Conservation (phyloP, 2,329 filamentous ascomycete genomes). For the Dendryphion nanum region DNA sequence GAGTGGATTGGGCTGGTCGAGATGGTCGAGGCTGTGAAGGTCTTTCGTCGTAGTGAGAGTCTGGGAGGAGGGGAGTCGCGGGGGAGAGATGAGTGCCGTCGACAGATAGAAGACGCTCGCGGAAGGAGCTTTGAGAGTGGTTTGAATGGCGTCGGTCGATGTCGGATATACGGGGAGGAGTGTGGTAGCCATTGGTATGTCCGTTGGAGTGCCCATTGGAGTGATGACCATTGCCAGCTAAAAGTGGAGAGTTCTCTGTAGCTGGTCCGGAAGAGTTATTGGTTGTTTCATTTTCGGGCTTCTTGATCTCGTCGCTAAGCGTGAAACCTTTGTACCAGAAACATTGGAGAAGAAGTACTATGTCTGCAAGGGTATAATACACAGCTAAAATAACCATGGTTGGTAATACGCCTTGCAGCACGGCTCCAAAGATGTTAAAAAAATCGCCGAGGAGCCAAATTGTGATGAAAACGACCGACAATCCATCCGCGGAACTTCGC, state of each 20-base stretch:
- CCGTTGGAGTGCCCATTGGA: no score
- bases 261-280: slow-evolving; percentile 13
- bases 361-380: slow-evolving; percentile 89
- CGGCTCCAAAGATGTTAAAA: slow-evolving; percentile 92
- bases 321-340: slow-evolving; percentile 91
- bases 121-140: slow-evolving; percentile 35
- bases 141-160: slow-evolving; percentile 29
- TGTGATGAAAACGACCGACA: slow-evolving; percentile 88
- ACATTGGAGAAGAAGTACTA: slow-evolving; percentile 83
- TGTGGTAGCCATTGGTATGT: slow-evolving; percentile 18
- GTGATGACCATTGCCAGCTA: slow-evolving; percentile 23
- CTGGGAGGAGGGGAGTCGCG: slow-evolving; percentile 72
- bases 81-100: slow-evolving; percentile 72
- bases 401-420: slow-evolving; percentile 85
- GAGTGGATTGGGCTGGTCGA: slow-evolving; percentile 41
- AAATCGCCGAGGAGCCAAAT: slow-evolving; percentile 93
- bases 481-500: slow-evolving; percentile 77
- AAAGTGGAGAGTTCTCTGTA: slow-evolving; percentile 31
- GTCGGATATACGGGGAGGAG: slow-evolving; percentile 36
- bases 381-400: slow-evolving; percentile 96
- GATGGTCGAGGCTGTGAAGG: slow-evolving; percentile 39
- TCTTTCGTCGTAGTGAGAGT: slow-evolving; percentile 35
- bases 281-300: slow-evolving; percentile 26
- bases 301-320: slow-evolving; percentile 33
- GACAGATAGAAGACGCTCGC: slow-evolving; percentile 56